phyloP scores from a whole-genome alignment of 1,284 basidiomycete genomes.

The Melanopsichium pennsylvanicum region DNA sequence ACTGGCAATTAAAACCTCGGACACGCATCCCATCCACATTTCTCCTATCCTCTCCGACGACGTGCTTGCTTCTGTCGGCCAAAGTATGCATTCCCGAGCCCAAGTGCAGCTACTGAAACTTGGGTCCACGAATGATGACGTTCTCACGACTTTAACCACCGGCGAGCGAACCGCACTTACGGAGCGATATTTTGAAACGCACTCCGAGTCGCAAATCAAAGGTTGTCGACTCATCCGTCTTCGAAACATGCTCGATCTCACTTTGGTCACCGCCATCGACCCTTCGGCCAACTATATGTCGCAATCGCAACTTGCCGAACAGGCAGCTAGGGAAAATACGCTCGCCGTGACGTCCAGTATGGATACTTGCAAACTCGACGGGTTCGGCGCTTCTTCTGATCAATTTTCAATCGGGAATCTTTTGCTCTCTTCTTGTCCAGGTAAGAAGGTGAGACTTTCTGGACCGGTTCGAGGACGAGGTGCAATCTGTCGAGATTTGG shows the following conservation, averaged over 20 bases:
- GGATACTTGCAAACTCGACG: too few species aligned
- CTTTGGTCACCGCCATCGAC: slow-evolving; percentile 24
- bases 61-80: slow-evolving; percentile 37
- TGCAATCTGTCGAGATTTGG: slow-evolving; percentile 83
- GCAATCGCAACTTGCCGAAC: slow-evolving; percentile 27
- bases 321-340: slow-evolving; percentile 17
- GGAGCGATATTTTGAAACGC: slow-evolving; percentile 18
- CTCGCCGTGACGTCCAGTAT: slow-evolving; percentile 6
- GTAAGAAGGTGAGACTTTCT: slow-evolving; percentile 88
- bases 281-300: slow-evolving; percentile 23
- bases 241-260: slow-evolving; percentile 42
- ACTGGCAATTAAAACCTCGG: slow-evolving; percentile 59
- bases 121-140: background rate
- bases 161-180: slow-evolving; percentile 1
- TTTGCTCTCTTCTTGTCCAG: slow-evolving; percentile 88
- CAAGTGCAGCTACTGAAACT: slow-evolving; percentile 20
- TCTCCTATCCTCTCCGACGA: slow-evolving; percentile 52
- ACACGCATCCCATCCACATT: slow-evolving; percentile 62
- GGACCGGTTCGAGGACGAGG: slow-evolving; percentile 82
- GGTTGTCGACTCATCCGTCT: slow-evolving; percentile 53
- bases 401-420: slow-evolving; percentile 96
- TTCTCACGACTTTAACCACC: background rate
- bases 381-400: too few species aligned
- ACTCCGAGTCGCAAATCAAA: slow-evolving; percentile 38
- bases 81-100: slow-evolving; percentile 24